Conservation (phyloP, 441 rosid species). For the Aquilaria agallochum region DNA sequence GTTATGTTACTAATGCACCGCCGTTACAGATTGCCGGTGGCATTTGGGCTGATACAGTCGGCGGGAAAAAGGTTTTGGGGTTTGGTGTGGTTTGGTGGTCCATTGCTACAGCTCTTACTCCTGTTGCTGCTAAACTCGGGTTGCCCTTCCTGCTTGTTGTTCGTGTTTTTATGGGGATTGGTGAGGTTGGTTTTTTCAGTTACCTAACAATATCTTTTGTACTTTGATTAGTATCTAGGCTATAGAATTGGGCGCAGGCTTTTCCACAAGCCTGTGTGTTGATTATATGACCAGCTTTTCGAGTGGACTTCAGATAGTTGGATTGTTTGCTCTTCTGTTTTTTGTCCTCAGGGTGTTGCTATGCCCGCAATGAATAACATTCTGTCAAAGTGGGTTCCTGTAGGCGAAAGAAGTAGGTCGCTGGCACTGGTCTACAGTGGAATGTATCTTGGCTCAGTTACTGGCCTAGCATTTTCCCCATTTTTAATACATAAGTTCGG, state of each 20-base stretch:
- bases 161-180: conserved; percentile 92
- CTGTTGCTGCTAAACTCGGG: conserved; percentile 82
- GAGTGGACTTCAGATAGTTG: neutral
- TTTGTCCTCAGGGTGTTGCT: conserved; percentile 70
- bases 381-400: conserved; percentile 91
- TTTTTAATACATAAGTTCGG: conserved; percentile 85
- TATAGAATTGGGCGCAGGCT: neutral
- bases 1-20: neutral
- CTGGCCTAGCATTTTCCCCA: conserved; percentile 89
- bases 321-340: conserved; percentile 14
- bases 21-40: conserved; percentile 83
- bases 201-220: neutral
- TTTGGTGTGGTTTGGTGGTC: conserved; percentile 98
- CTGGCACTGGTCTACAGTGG: conserved; percentile 90
- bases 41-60: conserved; percentile 91
- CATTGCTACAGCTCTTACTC: conserved; percentile 75
- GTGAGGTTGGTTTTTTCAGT: conserved; percentile 51
- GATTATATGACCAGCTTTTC: too few relatives aligned
- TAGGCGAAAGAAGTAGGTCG: conserved; percentile 90
- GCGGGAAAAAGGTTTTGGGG: conserved; percentile 78
- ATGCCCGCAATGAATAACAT: conserved; percentile 99
- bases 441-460: conserved; percentile 93
- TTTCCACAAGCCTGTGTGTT: neutral
- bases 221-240: neutral
- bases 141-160: conserved; percentile 75